Conservation (phyloP, 2,329 filamentous ascomycete genomes). For the Purpureocillium lavendulum region DNA sequence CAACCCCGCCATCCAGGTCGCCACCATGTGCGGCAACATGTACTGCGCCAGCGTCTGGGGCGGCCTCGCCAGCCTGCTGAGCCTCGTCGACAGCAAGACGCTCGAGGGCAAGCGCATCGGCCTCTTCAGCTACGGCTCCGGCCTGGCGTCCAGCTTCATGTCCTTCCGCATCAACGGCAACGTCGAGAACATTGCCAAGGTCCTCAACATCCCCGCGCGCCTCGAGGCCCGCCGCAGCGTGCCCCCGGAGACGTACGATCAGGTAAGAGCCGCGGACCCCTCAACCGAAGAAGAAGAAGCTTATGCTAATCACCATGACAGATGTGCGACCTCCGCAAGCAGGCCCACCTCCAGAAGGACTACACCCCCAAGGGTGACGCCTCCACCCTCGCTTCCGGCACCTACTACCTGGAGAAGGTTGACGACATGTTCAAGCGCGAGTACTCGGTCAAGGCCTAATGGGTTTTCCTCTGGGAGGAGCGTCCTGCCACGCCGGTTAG, state of each 20-base stretch:
- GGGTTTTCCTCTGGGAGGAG: slow-evolving; percentile 1
- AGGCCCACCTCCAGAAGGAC: slow-evolving; percentile 75
- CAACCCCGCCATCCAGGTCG: slow-evolving; percentile 62
- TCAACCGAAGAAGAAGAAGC: too few relatives aligned
- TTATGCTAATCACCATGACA: slow-evolving; percentile 21
- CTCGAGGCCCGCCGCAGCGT: slow-evolving; percentile 59
- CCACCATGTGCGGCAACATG: slow-evolving; percentile 67
- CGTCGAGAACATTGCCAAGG: slow-evolving; percentile 58
- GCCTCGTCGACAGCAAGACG: slow-evolving; percentile 51
- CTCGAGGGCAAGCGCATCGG: slow-evolving; percentile 66
- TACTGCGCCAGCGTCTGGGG: slow-evolving; percentile 67
- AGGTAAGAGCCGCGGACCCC: slow-evolving; percentile 32
- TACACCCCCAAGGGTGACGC: slow-evolving; percentile 61
- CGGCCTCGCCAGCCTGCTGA: slow-evolving; percentile 63
- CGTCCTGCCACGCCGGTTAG: slow-evolving; percentile 1
- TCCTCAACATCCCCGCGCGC: slow-evolving; percentile 60
- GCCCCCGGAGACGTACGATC: slow-evolving; percentile 64
- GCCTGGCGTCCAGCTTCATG: slow-evolving; percentile 63
- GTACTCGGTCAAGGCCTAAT: slow-evolving; percentile 67
- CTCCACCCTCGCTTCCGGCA: slow-evolving; percentile 56
- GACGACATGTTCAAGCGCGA: slow-evolving; percentile 81
- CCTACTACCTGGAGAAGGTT: slow-evolving; percentile 73
- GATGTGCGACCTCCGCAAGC: slow-evolving; percentile 75
- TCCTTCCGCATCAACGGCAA: slow-evolving; percentile 66
- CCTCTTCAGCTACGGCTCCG: slow-evolving; percentile 74